A percentile compares a stretch with the other conserved stretches of the same genome.
Conservation (phyloP, 495 filamentous ascomycete genomes). For the Sabuloglossum arenarium region DNA sequence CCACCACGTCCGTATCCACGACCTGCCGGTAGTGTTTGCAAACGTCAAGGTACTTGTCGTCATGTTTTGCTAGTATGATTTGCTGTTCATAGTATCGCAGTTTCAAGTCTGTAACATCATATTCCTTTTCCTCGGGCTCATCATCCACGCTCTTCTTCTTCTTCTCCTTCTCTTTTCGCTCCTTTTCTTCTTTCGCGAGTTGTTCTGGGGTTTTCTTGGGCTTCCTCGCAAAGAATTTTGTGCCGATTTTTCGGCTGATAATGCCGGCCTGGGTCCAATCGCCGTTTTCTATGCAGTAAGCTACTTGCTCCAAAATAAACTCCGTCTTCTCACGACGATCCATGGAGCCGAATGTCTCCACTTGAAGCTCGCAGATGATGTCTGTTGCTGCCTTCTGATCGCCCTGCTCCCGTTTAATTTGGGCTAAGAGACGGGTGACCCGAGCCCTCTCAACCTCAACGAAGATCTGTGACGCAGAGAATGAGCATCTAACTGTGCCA, state of each 20-base stretch:
- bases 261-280: slow-evolving; percentile 95
- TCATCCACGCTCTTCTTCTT: slow-evolving; percentile 45
- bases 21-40: slow-evolving; percentile 97
- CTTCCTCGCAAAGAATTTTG: slow-evolving; percentile 68
- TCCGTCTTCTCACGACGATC: slow-evolving; percentile 90
- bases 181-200: slow-evolving; percentile 73
- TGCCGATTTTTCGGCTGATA: slow-evolving; percentile 90
- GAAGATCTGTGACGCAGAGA: slow-evolving; percentile 44
- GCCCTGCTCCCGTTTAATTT: slow-evolving; percentile 91
- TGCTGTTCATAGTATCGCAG: slow-evolving; percentile 92
- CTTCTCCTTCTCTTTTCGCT: slow-evolving; percentile 41
- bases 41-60: slow-evolving; percentile 85
- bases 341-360: slow-evolving; percentile 98
- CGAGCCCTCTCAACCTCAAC: slow-evolving; percentile 95
- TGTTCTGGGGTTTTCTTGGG: slow-evolving; percentile 75
- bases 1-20: slow-evolving; percentile 81
- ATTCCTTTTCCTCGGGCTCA: slow-evolving; percentile 44
- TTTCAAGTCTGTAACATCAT: slow-evolving; percentile 93
- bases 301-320: slow-evolving; percentile 91
- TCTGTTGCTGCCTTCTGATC: slow-evolving; percentile 79
- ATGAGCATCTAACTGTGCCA: not conserved
- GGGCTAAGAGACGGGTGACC: slow-evolving; percentile 79
- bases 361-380: slow-evolving; percentile 89
- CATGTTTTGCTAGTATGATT: slow-evolving; percentile 83
- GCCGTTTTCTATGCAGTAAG: slow-evolving; percentile 80